phyloP scores from a whole-genome alignment of 768 basidiomycete species.

The Trametes coccinea region DNA sequence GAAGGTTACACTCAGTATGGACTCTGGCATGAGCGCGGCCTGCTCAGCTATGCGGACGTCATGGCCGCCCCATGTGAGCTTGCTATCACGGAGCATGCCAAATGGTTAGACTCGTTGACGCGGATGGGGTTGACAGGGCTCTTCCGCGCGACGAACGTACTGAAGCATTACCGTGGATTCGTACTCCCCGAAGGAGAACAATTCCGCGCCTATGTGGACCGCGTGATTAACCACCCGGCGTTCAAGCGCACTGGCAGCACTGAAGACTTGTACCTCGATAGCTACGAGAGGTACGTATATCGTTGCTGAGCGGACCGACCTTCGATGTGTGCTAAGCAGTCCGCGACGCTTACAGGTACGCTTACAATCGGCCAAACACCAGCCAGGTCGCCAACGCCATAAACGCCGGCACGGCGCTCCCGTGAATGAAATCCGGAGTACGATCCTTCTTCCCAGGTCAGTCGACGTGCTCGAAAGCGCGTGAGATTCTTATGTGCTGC shows the following conservation, averaged over 20 bases:
- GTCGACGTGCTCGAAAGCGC: too few species aligned
- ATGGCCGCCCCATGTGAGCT: conserved; percentile 70
- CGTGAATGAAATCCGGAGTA: conserved; percentile 39
- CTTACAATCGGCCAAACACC: conserved; percentile 75
- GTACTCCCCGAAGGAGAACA: conserved; percentile 49
- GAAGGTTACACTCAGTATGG: conserved; percentile 49
- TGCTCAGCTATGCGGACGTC: conserved; percentile 61
- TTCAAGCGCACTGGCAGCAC: conserved; percentile 72
- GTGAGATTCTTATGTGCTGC: too few species aligned
- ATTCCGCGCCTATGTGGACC: conserved; percentile 52
- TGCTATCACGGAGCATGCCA: too few species aligned
- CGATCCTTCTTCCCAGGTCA: too few species aligned
- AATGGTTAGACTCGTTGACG: not conserved
- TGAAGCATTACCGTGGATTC: conserved; percentile 70
- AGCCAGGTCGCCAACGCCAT: conserved; percentile 77
- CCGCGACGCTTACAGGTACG: conserved; percentile 49
- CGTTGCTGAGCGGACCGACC: not conserved
- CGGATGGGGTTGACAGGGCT: conserved; percentile 50
- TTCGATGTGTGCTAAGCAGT: not conserved
- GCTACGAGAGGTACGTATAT: conserved; percentile 60
- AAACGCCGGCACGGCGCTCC: conserved; percentile 62
- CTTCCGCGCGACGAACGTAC: conserved; percentile 60
- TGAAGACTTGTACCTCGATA: conserved; percentile 65
- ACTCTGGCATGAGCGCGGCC: conserved; percentile 55
- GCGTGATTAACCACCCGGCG: conserved; percentile 58